Conservation (phyloP, 1,284 basidiomycete species). For the Jaminaea rosea region DNA sequence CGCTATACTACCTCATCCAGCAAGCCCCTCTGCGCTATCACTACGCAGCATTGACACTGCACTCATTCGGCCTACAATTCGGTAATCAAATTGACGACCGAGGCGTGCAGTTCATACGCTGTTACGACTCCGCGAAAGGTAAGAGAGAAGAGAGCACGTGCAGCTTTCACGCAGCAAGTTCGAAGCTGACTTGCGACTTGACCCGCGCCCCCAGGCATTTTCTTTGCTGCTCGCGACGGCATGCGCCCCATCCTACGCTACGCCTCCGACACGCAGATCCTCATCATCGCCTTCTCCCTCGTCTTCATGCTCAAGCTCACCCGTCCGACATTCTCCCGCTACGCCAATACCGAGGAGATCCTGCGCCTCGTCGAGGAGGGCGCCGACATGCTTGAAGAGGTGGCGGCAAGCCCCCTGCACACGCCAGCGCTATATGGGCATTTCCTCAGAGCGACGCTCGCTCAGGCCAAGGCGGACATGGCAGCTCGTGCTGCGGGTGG, state of each 20-base stretch:
- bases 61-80: slow-evolving; percentile 90
- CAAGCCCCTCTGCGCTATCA: slow-evolving; percentile 37
- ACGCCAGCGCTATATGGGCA: slow-evolving; percentile 37
- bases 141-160: too few species aligned
- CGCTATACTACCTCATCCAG: slow-evolving; percentile 31
- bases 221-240: slow-evolving; percentile 25
- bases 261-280: slow-evolving; percentile 82
- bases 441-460: slow-evolving; percentile 34
- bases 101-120: slow-evolving; percentile 44
- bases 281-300: slow-evolving; percentile 79
- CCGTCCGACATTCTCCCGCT: slow-evolving; percentile 68
- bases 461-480: background rate
- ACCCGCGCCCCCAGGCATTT: too few species aligned
- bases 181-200: too few species aligned
- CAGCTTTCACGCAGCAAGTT: too few species aligned
- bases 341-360: slow-evolving; percentile 59
- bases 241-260: slow-evolving; percentile 58
- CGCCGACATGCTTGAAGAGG: slow-evolving; percentile 53
- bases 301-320: slow-evolving; percentile 58
- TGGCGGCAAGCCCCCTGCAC: slow-evolving; percentile 40
- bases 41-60: slow-evolving; percentile 53
- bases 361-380: slow-evolving; percentile 68
- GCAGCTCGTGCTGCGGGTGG: background rate
- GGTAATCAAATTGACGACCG: slow-evolving; percentile 48
- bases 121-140: slow-evolving; percentile 39